Conservation (phyloP, 306 rosid genomes). For the Lithocarpus polystachyus region DNA sequence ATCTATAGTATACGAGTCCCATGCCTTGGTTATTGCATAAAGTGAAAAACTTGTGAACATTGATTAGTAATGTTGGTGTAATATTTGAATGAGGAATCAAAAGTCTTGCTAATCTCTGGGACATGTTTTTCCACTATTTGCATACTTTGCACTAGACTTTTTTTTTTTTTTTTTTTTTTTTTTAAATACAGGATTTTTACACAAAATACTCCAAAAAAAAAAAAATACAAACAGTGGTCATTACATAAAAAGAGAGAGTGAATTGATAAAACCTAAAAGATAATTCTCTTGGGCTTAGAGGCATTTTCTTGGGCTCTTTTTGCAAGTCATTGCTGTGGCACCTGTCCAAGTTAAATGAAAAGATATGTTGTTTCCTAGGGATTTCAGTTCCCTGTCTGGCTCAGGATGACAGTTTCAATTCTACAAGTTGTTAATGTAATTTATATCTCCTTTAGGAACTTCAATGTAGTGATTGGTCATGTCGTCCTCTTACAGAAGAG, state of each 20-base stretch:
- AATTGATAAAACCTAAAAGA: no score
- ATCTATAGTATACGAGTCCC: not conserved
- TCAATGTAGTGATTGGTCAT: slow-evolving; percentile 99
- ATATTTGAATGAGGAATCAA: no score
- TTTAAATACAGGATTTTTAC: no score
- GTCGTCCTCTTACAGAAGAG: slow-evolving; percentile 87
- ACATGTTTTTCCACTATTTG: not conserved
- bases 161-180: no score
- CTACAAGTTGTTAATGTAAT: slow-evolving; percentile 32
- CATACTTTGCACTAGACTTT: not conserved
- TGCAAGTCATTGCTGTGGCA: not conserved
- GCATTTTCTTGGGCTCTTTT: not conserved
- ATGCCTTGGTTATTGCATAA: not conserved
- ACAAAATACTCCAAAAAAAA: no score
- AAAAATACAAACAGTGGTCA: no score
- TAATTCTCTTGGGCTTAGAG: no score
- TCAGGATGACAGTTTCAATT: slow-evolving; percentile 21
- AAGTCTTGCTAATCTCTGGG: not conserved
- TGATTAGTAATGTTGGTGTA: no score
- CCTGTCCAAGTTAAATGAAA: not conserved
- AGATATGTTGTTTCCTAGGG: slow-evolving; percentile 14
- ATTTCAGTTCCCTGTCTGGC: slow-evolving; percentile 20
- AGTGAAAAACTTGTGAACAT: no score
- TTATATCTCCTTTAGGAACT: slow-evolving; percentile 73
- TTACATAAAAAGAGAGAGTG: no score